Evolutionary conservation across 352 stramenopile genomes (phyloP), one percentile per base, ranked within the genome.

Genomic region (Phytophthora sp.): DNA sequence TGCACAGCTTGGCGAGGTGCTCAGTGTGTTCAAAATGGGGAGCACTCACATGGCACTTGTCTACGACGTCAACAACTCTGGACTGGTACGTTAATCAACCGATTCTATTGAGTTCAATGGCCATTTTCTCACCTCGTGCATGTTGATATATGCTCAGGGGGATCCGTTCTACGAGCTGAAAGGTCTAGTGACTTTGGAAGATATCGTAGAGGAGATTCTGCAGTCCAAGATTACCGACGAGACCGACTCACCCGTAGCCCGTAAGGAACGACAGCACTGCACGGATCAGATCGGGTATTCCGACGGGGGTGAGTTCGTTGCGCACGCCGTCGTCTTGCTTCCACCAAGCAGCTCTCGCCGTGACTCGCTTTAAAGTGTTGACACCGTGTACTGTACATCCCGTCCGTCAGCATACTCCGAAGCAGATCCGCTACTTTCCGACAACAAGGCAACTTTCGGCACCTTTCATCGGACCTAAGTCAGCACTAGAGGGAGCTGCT

Each of bases 201-300:
- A 99, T 75, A 98, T 99, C 49, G 95, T 99, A 42, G 96, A 99
- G 69, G 91, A 98, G 59, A 99, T 99, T 64, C 74, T 99, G 31
- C 83, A 93, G 62, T 93, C 97, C 67, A 96, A 98, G 69, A 98
- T 99, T 64, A 82, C 94, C 3, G 96, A 99, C 64, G 97, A 99
- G 70, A 98, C 90, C 18, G 92, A 99, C 72, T 88, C 76, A 16
- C 61, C 46, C 16, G 76, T 82, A 3, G 79, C 76, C 5, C 61
- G 57, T 13, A 74, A 65, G n/a, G 77, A 82, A 39, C 77, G 82
- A 8, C 74, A 79, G 53, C 73, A 76, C 47, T 81, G 76, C 58
- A 82, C 76, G 0, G 69, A 89, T 42, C 79, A 82, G 36, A 89
- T 90, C 31, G 81, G 73, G 20, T 67, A 62, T 13, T 66, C 80